Evolutionary conservation across 768 basidiomycete species (phyloP).

Genomic region (Trametes cinnabarina): DNA sequence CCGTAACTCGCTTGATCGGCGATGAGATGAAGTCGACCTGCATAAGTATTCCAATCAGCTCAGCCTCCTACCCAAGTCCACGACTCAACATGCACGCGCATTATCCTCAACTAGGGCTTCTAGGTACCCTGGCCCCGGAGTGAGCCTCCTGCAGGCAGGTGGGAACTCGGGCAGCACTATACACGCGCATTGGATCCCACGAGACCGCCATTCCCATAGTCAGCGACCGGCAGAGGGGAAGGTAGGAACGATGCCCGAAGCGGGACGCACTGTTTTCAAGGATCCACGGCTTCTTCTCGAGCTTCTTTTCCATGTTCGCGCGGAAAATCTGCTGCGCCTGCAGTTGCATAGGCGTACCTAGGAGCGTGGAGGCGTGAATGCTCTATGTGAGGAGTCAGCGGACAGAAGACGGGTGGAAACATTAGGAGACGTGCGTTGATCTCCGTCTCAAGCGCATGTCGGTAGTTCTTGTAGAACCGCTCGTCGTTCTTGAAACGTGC

Average conservation of each 20-base stretch:
- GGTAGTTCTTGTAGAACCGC: conserved; percentile 46
- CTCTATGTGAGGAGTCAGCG: conserved; percentile 30
- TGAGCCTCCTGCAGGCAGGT: conserved; percentile 60
- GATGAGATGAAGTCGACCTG: conserved; percentile 54
- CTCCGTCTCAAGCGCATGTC: conserved; percentile 45
- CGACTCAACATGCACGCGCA: conserved; percentile 32
- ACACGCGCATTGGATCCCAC: neutral
- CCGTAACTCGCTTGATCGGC: conserved; percentile 50
- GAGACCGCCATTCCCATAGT: neutral
- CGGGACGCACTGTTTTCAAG: conserved; percentile 47
- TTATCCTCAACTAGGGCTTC: conserved; percentile 64
- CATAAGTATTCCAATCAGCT: neutral
- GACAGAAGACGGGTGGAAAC: neutral
- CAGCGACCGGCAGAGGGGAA: neutral
- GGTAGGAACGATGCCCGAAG: neutral
- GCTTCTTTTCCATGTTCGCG: conserved; percentile 46
- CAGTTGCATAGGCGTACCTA: conserved; percentile 38
- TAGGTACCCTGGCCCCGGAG: conserved; percentile 66
- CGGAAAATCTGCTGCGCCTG: conserved; percentile 38
- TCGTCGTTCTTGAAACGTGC: conserved; percentile 45
- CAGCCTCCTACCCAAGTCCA: neutral
- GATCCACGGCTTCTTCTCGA: conserved; percentile 60
- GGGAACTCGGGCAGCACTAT: conserved; percentile 60
- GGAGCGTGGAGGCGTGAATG: conserved; percentile 40
- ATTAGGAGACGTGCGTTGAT: conserved; percentile 42